Evolutionary conservation across 2,329 filamentous ascomycete species (phyloP), one percentile per base, ranked within the genome.

Genomic region (Ambrosiella beaveri): DNA sequence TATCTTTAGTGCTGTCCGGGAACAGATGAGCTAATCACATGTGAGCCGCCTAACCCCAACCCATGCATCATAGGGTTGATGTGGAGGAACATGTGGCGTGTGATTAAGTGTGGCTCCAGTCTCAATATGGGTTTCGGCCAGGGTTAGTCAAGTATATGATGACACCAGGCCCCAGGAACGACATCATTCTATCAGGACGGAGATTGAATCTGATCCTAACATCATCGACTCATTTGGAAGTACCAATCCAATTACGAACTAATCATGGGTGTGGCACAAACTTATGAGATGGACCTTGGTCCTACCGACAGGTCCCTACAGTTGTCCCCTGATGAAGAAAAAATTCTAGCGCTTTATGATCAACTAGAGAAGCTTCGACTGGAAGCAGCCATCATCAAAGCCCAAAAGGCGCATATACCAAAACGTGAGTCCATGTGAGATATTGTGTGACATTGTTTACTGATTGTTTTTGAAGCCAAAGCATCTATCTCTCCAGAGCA

Each of bases 261-360:
- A 27, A 54, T 19, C 13, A 54, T 27, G 37, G 52, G 44, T 39
- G 37, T 19, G 15, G 36, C 17, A 17, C 56, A 56, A 45, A 51
- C 27, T 36, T 53, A 58, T 40, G 58, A 56, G 8, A 56, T 60
- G 52, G 58, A 58, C 15, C 27, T 60, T 15, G 47, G 40, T 52
- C 35, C 39, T n/a, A n/a, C 35, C 3, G 54, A 56, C 45, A 57
- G 66, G 7, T 58, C 70, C 60, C 73, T 82, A 41, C 73, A 76
- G 7, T 73, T 91, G 49, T 86, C 83, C 1, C 75, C 80, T 40
- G 75, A 79, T 61, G 88, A 94, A 69, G 72, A 76, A 64, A 75
- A 75, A 62, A 76, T 85, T 36, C 73, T 93, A 40, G 75, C 80
- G 45, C 75, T 90, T 54, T 86, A 88, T 69, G 82, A 89, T 67